Conservation (phyloP, 2,329 filamentous ascomycete genomes). For the Sclerotinia trifoliorum region DNA sequence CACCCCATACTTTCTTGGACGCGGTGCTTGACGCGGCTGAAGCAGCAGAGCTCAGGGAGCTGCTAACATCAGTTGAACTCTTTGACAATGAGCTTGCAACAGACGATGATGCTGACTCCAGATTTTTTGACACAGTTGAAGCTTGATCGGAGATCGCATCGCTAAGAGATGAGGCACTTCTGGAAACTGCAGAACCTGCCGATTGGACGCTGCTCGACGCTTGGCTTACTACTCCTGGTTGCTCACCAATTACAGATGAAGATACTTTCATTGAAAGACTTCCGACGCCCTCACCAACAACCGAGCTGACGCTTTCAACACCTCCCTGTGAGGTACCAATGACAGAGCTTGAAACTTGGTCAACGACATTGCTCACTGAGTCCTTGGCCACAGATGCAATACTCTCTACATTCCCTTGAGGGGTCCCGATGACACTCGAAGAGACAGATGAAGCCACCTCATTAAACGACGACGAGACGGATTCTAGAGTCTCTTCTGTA, state of each 20-base stretch:
- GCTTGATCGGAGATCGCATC: conserved; percentile 26
- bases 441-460: conserved; percentile 33
- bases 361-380: conserved; percentile 33
- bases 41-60: conserved; percentile 32
- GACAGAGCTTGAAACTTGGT: conserved; percentile 36
- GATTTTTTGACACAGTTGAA: conserved; percentile 32
- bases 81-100: conserved; percentile 40
- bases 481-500: conserved; percentile 35
- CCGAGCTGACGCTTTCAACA: conserved; percentile 34
- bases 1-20: conserved; percentile 51
- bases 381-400: conserved; percentile 39
- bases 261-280: conserved; percentile 34
- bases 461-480: conserved; percentile 31
- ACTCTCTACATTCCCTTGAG: conserved; percentile 40
- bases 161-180: conserved; percentile 30
- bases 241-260: conserved; percentile 31
- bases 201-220: conserved; percentile 36
- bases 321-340: conserved; percentile 35
- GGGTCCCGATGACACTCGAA: conserved; percentile 31
- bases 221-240: conserved; percentile 34
- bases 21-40: conserved; percentile 35
- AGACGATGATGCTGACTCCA: conserved; percentile 38
- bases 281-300: conserved; percentile 30
- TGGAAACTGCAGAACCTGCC: conserved; percentile 33
- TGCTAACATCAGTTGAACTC: conserved; percentile 35